phyloP scores from a whole-genome alignment of 1,139 yeast species.

The Kurtzmaniella quercitrusa region DNA sequence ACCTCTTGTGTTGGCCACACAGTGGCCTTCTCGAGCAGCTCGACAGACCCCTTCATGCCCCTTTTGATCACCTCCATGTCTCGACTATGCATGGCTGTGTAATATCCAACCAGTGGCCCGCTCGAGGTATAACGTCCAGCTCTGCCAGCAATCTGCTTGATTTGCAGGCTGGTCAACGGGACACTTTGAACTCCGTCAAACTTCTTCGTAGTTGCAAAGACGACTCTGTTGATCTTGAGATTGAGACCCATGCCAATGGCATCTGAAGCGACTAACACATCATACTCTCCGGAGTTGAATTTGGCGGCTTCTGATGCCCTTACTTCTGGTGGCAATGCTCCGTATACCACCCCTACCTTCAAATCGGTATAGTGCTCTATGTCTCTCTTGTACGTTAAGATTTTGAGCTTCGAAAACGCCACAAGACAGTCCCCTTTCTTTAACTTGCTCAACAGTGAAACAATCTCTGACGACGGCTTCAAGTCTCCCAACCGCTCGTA shows the following conservation, averaged over 20 bases:
- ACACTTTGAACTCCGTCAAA: slow-evolving; percentile 59
- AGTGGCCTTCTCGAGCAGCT: slow-evolving; percentile 50
- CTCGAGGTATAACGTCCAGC: slow-evolving; percentile 72
- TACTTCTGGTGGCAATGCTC: slow-evolving; percentile 95
- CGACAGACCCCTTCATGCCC: slow-evolving; percentile 33
- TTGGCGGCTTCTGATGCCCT: slow-evolving; percentile 77
- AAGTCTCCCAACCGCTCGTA: slow-evolving; percentile 77
- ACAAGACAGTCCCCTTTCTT: slow-evolving; percentile 84
- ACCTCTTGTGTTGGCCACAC: slow-evolving; percentile 69
- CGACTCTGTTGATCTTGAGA: slow-evolving; percentile 71
- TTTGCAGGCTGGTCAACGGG: slow-evolving; percentile 55
- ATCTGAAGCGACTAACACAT: slow-evolving; percentile 87
- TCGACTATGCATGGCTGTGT: slow-evolving; percentile 46
- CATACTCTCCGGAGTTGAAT: slow-evolving; percentile 73
- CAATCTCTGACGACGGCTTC: slow-evolving; percentile 11
- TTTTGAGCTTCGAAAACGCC: slow-evolving; percentile 73
- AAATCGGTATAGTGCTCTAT: slow-evolving; percentile 49
- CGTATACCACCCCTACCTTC: slow-evolving; percentile 87
- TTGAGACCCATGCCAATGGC: slow-evolving; percentile 98
- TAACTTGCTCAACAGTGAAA: slow-evolving; percentile 22
- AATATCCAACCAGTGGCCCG: slow-evolving; percentile 52
- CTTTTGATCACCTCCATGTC: slow-evolving; percentile 42
- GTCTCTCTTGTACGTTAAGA: slow-evolving; percentile 58
- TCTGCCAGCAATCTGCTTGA: slow-evolving; percentile 93
- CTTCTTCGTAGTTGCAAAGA: slow-evolving; percentile 66